Percentiles rank a stretch among this genome's conserved stretches.
phyloP scores from a whole-genome alignment of 2,329 filamentous ascomycete species.

The Apiospora phragmitis region DNA sequence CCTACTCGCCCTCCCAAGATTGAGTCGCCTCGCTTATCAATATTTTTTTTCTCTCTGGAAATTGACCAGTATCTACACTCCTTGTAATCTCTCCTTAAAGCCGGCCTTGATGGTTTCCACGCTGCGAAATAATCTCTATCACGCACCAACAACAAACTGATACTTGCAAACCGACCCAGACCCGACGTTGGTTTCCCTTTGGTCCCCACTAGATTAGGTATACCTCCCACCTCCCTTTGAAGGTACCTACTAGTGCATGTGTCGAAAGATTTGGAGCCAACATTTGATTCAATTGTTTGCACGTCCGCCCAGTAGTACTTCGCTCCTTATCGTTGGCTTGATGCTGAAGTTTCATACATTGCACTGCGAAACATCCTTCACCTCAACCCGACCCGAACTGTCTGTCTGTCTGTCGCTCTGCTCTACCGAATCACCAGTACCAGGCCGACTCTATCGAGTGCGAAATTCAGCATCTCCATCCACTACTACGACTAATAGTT shows the following conservation, averaged over 20 bases:
- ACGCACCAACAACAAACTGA: not conserved
- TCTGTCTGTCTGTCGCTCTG: not conserved
- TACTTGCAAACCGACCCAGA: not conserved
- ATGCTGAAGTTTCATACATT: not conserved
- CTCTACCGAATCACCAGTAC: not conserved
- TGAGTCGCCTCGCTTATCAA: not conserved
- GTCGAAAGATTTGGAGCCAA: not conserved
- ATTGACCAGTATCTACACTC: slow-evolving; percentile 3
- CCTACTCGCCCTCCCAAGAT: not conserved
- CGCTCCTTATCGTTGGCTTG: slow-evolving; percentile 2
- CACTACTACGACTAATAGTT: not conserved
- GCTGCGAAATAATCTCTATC: slow-evolving; percentile 1
- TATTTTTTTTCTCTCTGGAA: not conserved
- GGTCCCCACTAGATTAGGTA: slow-evolving; percentile 6
- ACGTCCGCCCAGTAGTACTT: not conserved
- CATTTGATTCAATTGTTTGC: not conserved
- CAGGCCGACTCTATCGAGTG: not conserved
- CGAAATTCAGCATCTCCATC: not conserved
- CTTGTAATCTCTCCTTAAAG: slow-evolving; percentile 4
- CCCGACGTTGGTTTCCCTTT: not conserved
- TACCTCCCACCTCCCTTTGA: slow-evolving; percentile 1
- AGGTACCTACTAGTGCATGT: slow-evolving; percentile 7
- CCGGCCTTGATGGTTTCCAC: slow-evolving; percentile 4
- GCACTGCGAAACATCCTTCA: slow-evolving; percentile 7
- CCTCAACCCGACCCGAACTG: not conserved